Evolutionary conservation across 805 yeast species (phyloP).

Genomic region (Blastobotrys chiropterorum): DNA sequence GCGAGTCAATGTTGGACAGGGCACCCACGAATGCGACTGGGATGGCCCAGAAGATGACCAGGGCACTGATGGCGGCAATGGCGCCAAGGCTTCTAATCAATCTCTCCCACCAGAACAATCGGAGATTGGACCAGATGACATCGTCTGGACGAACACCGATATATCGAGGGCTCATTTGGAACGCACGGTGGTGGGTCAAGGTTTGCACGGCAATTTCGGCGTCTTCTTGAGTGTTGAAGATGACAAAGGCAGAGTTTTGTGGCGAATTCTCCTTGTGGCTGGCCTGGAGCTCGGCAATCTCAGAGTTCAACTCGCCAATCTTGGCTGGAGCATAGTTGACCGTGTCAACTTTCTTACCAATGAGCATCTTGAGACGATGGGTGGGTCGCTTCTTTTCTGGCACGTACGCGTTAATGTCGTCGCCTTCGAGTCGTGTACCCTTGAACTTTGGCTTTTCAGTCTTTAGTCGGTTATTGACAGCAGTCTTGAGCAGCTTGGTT

Average conservation of each 20-base stretch:
- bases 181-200: constrained; percentile 44
- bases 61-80: constrained; percentile 48
- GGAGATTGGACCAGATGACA: constrained; percentile 73
- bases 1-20: constrained; percentile 76
- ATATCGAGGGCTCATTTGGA: constrained; percentile 39
- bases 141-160: constrained; percentile 76
- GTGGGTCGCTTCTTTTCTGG: constrained; percentile 75
- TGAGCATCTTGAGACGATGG: constrained; percentile 60
- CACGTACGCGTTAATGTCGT: constrained; percentile 40
- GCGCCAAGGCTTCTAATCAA: constrained; percentile 52
- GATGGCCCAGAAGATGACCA: constrained; percentile 87
- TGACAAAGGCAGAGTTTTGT: constrained; percentile 78
- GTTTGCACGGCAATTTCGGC: constrained; percentile 84
- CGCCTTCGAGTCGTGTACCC: constrained; percentile 21
- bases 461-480: constrained; percentile 57
- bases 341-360: constrained; percentile 82
- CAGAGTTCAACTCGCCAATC: constrained; percentile 61
- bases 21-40: constrained; percentile 98
- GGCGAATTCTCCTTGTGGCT: constrained; percentile 50
- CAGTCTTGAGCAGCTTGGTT: constrained; percentile 49
- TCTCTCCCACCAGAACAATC: constrained; percentile 53
- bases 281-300: constrained; percentile 55
- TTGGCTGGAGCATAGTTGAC: constrained; percentile 64
- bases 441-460: constrained; percentile 55
- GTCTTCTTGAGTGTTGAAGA: constrained; percentile 78